Evolutionary conservation across 306 rosid species (phyloP), one percentile per base, ranked within the genome.

Genomic region (Carpinus viminea): DNA sequence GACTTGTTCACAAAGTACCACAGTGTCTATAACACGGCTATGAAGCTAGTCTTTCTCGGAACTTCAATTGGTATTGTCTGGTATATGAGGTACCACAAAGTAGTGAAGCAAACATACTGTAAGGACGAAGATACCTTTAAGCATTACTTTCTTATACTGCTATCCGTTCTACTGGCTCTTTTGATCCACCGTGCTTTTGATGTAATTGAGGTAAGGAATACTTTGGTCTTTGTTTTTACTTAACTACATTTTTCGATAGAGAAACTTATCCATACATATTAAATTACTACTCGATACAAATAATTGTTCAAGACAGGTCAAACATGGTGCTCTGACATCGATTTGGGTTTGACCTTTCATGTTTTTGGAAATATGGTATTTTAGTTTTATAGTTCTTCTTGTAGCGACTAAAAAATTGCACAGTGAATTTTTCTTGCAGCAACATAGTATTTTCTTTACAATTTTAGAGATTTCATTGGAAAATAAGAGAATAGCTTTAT

Each of bases 31-130:
- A 76, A 86, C 75, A 18, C 65, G 47, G 20, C 64, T 8, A 54
- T 65, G 78, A 79, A 83, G 78, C 34, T 83, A 4, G 52, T 79
- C 41, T 83, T 79, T 68, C 21, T 83, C 3, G 86, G 78, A 72
- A 82, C 80, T 36, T 76, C 89, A 0, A 17, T 79, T 16, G 82
- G 76, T 52, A 79, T 81, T 31, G 84, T 80, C 51, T 82, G 86
- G 86, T 74, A 82, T 79, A 86, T 82, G 86, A 79, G 89, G 70
- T 47, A 68, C 74, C 86, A 82, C 34, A 85, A 82, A 76, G 84
- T 82, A 21, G 89, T 86, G 76, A 82, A 70, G 82, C 84, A 74
- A 52, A 76, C 86, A 47, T 76, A 86, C 82, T 70, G 28, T 73
- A 79, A 86, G 72, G 82, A 79, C 46, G 75, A 73, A 77, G 89